phyloP scores from a whole-genome alignment of 179 eudicot species.

The Silene noctiflora region DNA sequence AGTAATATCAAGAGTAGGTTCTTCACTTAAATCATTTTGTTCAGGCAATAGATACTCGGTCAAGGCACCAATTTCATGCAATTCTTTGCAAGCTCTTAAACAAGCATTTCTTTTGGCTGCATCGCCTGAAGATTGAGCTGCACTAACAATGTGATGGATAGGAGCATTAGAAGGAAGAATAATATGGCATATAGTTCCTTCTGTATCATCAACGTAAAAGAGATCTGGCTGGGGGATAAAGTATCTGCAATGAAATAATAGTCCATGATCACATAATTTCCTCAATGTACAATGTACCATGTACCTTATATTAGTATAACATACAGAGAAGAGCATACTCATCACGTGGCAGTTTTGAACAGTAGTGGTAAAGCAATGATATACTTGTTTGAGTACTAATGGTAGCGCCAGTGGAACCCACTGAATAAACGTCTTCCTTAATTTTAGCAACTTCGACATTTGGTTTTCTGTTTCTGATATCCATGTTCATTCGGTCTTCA shows the following conservation, averaged over 20 bases:
- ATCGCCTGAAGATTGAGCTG: slow-evolving; percentile 70
- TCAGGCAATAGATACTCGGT: slow-evolving; percentile 87
- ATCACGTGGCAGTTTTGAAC: slow-evolving; percentile 94
- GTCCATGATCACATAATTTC: background rate
- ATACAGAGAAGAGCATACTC: slow-evolving; percentile 56
- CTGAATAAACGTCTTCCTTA: slow-evolving; percentile 61
- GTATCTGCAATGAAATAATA: slow-evolving; percentile 46
- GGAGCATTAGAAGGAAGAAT: slow-evolving; percentile 95
- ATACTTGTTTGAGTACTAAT: slow-evolving; percentile 73
- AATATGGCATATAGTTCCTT: slow-evolving; percentile 69
- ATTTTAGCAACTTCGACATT: slow-evolving; percentile 29
- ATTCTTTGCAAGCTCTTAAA: slow-evolving; percentile 78
- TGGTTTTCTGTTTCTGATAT: slow-evolving; percentile 52
- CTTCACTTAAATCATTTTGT: slow-evolving; percentile 47
- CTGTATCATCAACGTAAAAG: slow-evolving; percentile 55
- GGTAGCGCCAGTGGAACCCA: slow-evolving; percentile 80
- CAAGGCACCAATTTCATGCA: slow-evolving; percentile 87
- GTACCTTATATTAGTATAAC: background rate
- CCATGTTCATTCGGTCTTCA: slow-evolving; percentile 76
- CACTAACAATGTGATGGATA: slow-evolving; percentile 51
- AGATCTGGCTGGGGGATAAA: slow-evolving; percentile 68
- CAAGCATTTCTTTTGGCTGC: slow-evolving; percentile 93
- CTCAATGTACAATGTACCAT: background rate
- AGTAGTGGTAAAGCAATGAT: slow-evolving; percentile 78
- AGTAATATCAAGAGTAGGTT: slow-evolving; percentile 32